Evolutionary conservation across 441 rosid species (phyloP).

Genomic region (Corymbia calophylla): DNA sequence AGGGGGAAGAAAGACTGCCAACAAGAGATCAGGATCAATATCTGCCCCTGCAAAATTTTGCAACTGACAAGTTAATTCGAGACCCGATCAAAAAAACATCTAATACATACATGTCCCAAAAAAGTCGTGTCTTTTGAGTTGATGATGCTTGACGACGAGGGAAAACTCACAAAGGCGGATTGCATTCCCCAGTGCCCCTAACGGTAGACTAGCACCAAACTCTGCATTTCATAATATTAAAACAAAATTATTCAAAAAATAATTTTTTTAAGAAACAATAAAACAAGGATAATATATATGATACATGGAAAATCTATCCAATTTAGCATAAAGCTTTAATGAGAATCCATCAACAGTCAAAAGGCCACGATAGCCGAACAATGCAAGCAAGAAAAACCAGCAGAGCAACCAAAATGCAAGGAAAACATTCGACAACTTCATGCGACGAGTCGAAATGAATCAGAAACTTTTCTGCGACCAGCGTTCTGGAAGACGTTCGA

Average conservation of each 20-base stretch:
- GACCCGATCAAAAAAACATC: not conserved
- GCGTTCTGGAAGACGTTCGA: not conserved
- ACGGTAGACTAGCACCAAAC: not conserved
- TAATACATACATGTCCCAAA: not conserved
- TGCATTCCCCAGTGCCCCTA: not conserved
- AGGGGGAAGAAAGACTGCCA: not conserved
- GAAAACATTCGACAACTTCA: not conserved
- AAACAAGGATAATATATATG: not conserved
- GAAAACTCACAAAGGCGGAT: not conserved
- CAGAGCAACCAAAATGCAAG: not conserved
- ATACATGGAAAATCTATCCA: not conserved
- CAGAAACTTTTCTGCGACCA: not conserved
- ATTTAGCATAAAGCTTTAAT: not conserved
- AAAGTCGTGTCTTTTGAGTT: not conserved
- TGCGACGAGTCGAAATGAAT: not conserved
- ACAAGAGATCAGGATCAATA: not conserved
- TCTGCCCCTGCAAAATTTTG: not conserved
- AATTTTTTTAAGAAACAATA: not conserved
- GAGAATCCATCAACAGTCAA: not conserved
- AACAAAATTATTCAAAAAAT: not conserved
- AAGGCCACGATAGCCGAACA: not conserved
- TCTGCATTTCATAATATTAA: not conserved
- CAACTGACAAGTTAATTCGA: not conserved
- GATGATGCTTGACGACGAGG: not conserved
- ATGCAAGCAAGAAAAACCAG: not conserved